A percentile compares a stretch with the other conserved stretches of the same genome.
Conservation (phyloP, 179 eudicot species). For the Dionaea muscipula region DNA sequence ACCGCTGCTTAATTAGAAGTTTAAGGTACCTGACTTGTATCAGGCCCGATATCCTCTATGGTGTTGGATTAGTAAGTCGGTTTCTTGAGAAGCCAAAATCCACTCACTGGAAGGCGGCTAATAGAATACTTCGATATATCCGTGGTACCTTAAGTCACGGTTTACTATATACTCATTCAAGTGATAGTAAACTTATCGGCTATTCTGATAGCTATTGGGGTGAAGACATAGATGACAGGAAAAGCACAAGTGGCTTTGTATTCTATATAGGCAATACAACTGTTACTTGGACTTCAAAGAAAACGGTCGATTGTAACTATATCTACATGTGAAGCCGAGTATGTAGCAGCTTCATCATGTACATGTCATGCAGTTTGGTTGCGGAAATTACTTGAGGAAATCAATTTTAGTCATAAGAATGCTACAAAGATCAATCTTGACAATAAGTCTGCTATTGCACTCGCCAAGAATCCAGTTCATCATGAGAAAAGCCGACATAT, state of each 20-base stretch:
- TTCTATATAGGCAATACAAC: conserved; percentile 1
- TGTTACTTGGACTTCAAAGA: conserved; percentile 1
- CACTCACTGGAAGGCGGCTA: background rate
- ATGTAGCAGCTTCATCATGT: conserved; percentile 1
- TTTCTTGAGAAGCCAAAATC: background rate
- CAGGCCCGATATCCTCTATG: background rate
- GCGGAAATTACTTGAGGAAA: background rate
- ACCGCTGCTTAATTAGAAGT: background rate
- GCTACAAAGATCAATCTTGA: background rate
- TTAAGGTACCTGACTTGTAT: conserved; percentile 1
- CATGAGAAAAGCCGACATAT: conserved; percentile 7
- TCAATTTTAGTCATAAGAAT: background rate
- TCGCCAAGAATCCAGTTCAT: conserved; percentile 3
- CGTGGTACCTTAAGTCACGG: background rate
- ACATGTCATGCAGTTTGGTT: conserved; percentile 2
- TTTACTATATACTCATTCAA: background rate
- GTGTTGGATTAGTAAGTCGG: background rate
- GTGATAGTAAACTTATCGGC: conserved; percentile 1
- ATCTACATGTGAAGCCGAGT: conserved; percentile 8
- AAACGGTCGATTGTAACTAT: conserved; percentile 1
- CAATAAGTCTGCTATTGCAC: background rate
- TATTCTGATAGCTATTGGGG: conserved; percentile 9
- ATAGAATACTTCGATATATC: background rate
- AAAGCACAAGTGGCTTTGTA: background rate
- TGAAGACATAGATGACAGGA: conserved; percentile 6